Base-by-base conservation (phyloP, 192 early-diverging fungal species). In the Phlyctochytrium bullatum region DNA sequence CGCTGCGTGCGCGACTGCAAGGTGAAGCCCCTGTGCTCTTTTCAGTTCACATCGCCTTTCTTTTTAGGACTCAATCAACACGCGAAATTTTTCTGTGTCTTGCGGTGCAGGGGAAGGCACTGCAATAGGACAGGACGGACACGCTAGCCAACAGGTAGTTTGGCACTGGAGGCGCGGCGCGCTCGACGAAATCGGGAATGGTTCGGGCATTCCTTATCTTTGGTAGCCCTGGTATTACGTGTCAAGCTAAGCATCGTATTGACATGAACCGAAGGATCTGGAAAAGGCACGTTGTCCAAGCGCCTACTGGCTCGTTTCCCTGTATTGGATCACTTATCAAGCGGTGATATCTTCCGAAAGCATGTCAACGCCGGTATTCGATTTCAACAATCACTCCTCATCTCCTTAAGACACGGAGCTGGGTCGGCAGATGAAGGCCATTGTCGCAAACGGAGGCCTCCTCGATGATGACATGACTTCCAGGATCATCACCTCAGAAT, bases 241-340 rank as follows among this genome's bases (percentile, higher is more conserved):
- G 20, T 6, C 10, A 47, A 47, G 20, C 40, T 6, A 47, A 47
- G 40, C 40, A 6, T 20, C 40, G 20, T 14, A 14, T 20, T 47
- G 20, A 47, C 40, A 6, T 47, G 10, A 47, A 14, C 40, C 10
- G 40, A 47, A 47, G 68, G 68, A 14, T 34, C 40, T 36, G 93
- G 92, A 23, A 93, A 96, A 77, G 96, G 94, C 36, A 98, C 96
- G 29, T 93, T 95, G 73, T 91, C 93, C 10, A 80, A 75, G 65
- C 86, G 90, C 50, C 83, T 97, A 27, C 72, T 84, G 36, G 66
- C 84, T 59, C 78, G 84, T 71, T 95, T 89, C 77, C 81, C 78
- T 35, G 80, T 71, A 14, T 17, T 90, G 20, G 53, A 80, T 23
- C 69, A 86, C 25, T 80, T 98, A 33, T 93, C 93, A n/a, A 92